These are phyloP conservation scores for Trifolium repens DNA, from an alignment of 306 rosid genomes.

Conservation along the genomic window DNA sequence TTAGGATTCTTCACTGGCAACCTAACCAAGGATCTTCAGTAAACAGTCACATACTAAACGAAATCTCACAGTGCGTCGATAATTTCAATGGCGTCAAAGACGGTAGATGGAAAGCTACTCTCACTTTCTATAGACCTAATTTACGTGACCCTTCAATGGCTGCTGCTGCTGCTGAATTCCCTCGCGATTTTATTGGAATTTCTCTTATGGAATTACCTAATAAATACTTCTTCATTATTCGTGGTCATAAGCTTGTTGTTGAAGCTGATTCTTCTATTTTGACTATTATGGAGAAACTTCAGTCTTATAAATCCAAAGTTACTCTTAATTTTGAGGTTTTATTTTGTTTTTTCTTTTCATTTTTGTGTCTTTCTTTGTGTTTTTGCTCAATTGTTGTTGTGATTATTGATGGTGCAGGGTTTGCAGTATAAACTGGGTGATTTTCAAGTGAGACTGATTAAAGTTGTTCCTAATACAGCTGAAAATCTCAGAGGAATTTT, in stretches of 20 bases:
- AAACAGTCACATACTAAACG: slow-evolving; percentile 78
- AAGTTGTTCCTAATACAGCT: slow-evolving; percentile 74
- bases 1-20: slow-evolving; percentile 91
- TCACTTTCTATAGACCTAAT: slow-evolving; percentile 85
- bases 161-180: slow-evolving; percentile 51
- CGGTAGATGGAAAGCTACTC: slow-evolving; percentile 82
- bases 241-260: slow-evolving; percentile 69
- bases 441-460: slow-evolving; percentile 77
- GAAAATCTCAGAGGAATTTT: slow-evolving; percentile 86
- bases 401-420: slow-evolving; percentile 51
- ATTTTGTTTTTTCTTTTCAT: not conserved
- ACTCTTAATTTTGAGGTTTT: slow-evolving; percentile 79
- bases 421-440: slow-evolving; percentile 81
- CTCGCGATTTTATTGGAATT: slow-evolving; percentile 83
- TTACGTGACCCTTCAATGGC: slow-evolving; percentile 60
- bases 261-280: slow-evolving; percentile 85
- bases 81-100: slow-evolving; percentile 82
- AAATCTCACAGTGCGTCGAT: slow-evolving; percentile 86
- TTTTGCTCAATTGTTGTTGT: slow-evolving; percentile 1
- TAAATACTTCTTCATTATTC: slow-evolving; percentile 80
- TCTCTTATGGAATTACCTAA: slow-evolving; percentile 77
- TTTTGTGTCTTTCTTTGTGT: too few species aligned
- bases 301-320: slow-evolving; percentile 82
- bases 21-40: slow-evolving; percentile 74
- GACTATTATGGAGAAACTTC: slow-evolving; percentile 86